Base-by-base conservation (phyloP, 768 basidiomycete genomes). In the Macrolepiota dolichaula region DNA sequence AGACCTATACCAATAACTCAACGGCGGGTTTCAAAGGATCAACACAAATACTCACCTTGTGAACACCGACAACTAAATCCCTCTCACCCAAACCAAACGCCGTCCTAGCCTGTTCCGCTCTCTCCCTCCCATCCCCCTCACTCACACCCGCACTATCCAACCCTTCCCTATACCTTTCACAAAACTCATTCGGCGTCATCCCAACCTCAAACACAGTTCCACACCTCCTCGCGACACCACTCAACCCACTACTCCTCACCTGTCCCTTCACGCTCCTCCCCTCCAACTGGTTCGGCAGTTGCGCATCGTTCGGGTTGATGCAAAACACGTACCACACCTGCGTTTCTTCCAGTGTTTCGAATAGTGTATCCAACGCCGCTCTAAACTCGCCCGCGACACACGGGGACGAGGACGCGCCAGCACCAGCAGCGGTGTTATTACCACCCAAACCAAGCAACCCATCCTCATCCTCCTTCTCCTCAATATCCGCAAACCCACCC, bases 251-350 rank as follows among this genome's bases (percentile, higher is more conserved):
- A 59, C 91, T 89, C 53, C 91, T 81, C 38, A 98, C 88, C 74
- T 98, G 96, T 0, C 92, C 91, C 72, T 95, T 96, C 52, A 98
- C 89, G 42, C 89, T 88, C 49, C 95, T 81, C 11, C 92, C 91
- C 76, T 98, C 96, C 55, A 98, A 77, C 71, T 98, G 96, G 70
- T 94, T 93, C 40, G 96, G 94, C 19, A 98, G 76, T 69, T 96
- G 96, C 25, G 93, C 88, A 75, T 98, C 95, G 70, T 98, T 99
- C 3, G 96, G 94, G 71, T 91, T 94, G 66, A 98, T 74, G 69
- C 94, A 97, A 74, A 96, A 93, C 17, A 97, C 82, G 67, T 87
- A 90, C 95, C 95, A 98, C 1, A 85, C 77, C 74, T 95, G 91
- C 15, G 93, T 91, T 67, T 97, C 96, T 57, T 90, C 87, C 25